Conservation (phyloP, 345 rosid species). For the Atalantia buxifolia region DNA sequence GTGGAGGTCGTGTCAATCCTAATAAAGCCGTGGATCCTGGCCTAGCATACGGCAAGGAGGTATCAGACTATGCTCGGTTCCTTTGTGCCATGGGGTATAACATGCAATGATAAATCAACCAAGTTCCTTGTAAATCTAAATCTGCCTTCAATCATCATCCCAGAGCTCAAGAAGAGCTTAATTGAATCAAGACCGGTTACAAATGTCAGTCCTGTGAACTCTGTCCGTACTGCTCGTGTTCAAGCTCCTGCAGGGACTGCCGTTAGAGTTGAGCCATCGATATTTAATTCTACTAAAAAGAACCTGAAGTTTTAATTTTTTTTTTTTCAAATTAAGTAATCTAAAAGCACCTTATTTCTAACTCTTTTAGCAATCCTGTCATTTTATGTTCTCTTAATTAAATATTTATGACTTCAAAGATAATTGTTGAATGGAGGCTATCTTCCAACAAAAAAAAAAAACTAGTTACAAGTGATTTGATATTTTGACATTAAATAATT, state of each 20-base stretch:
- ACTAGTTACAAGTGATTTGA: too few relatives aligned
- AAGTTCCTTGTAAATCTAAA: constrained; percentile 48
- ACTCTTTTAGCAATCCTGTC: too few relatives aligned
- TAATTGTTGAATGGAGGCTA: too few relatives aligned
- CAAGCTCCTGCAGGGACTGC: constrained; percentile 46
- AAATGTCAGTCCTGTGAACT: constrained; percentile 50
- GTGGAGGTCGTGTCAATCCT: constrained; percentile 2
- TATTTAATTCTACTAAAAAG: constrained; percentile 40
- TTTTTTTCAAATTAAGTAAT: too few relatives aligned
- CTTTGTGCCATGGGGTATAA: constrained; percentile 62
- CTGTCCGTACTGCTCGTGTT: constrained; percentile 42
- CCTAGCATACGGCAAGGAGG: constrained; percentile 45
- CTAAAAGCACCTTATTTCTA: too few relatives aligned
- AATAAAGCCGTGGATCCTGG: constrained; percentile 49
- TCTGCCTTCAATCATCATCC: constrained; percentile 63
- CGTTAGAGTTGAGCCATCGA: constrained; percentile 47
- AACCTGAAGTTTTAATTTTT: constrained; percentile 27
- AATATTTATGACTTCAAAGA: too few relatives aligned
- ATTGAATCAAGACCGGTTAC: constrained; percentile 55
- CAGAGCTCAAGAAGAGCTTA: constrained; percentile 31
- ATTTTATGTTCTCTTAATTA: too few relatives aligned
- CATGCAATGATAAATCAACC: constrained; percentile 37
- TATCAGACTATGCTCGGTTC: constrained; percentile 44
- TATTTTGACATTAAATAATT: too few relatives aligned
- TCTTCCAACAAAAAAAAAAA: too few relatives aligned